Percentiles rank a stretch among this genome's conserved stretches.
These are phyloP conservation scores for Coemansia reversa DNA, from an alignment of 192 early-diverging fungal genomes.

Conservation along the genomic window DNA sequence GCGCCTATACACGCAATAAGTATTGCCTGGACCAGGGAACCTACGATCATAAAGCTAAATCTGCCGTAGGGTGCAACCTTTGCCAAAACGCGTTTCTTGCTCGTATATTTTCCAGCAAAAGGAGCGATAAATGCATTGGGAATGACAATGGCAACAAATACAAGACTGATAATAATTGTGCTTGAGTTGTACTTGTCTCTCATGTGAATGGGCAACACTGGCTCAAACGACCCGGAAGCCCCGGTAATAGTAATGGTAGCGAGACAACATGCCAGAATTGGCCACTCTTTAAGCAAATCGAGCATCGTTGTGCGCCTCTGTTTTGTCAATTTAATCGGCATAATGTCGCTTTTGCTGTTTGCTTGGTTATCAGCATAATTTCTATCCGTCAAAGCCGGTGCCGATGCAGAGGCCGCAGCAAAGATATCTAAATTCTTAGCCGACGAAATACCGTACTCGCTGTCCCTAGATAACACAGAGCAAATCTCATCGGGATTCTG, in stretches of 20 bases:
- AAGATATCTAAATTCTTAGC: too few species aligned
- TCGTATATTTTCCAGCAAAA: constrained; percentile 54
- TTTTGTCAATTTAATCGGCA: background rate
- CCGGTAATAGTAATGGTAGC: constrained; percentile 45
- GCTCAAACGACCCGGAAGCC: constrained; percentile 41
- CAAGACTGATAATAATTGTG: constrained; percentile 40
- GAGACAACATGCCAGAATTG: constrained; percentile 44
- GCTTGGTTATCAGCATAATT: background rate
- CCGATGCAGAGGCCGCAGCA: background rate
- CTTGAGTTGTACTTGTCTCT: constrained; percentile 27
- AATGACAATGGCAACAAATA: constrained; percentile 68
- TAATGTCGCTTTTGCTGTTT: background rate
- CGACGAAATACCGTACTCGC: too few species aligned
- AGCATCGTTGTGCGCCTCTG: constrained; percentile 41
- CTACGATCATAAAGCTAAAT: constrained; percentile 41
- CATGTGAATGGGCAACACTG: constrained; percentile 46
- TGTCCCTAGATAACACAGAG: too few species aligned
- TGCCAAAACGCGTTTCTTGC: constrained; percentile 28
- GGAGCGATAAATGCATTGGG: constrained; percentile 64
- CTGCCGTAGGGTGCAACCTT: constrained; percentile 41
- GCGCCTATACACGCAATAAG: constrained; percentile 48
- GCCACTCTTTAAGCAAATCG: constrained; percentile 52
- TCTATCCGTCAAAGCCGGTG: background rate
- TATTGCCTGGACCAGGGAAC: constrained; percentile 40
- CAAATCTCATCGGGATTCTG: too few species aligned